Conservation (phyloP, 345 rosid genomes). For the Gossypium arboreum region DNA sequence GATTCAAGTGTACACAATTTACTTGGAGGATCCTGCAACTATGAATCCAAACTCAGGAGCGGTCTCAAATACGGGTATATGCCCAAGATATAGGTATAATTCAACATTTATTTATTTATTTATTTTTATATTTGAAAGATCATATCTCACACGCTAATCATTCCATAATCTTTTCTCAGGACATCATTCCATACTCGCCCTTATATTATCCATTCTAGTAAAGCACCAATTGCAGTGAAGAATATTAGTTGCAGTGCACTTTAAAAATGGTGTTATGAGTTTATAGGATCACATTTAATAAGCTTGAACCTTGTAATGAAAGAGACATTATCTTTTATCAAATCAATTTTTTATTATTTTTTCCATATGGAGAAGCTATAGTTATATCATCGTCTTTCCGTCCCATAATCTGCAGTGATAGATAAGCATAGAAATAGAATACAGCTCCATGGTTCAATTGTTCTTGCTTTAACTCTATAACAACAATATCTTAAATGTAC, state of each 20-base stretch:
- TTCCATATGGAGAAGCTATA: neutral
- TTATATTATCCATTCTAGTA: constrained; percentile 5
- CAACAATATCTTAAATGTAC: constrained; percentile 1
- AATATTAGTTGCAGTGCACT: neutral
- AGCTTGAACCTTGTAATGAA: neutral
- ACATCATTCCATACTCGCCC: neutral
- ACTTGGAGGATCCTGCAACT: neutral
- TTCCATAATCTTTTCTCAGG: neutral
- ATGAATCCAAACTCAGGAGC: neutral
- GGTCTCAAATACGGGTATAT: neutral
- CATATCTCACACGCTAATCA: neutral
- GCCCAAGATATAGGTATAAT: neutral
- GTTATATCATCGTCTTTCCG: neutral
- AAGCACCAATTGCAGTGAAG: neutral
- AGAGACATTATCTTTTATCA: neutral
- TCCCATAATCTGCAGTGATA: neutral
- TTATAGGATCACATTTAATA: neutral
- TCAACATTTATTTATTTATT: too few species aligned
- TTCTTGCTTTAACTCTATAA: neutral
- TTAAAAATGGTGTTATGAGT: neutral
- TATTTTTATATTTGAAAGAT: too few species aligned
- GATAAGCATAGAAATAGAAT: neutral
- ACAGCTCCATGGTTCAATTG: neutral
- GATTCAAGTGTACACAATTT: neutral
- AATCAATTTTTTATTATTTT: neutral